Evolutionary conservation across 73 alveolate species (phyloP).

Genomic region (Paraurostyla sp.): DNA sequence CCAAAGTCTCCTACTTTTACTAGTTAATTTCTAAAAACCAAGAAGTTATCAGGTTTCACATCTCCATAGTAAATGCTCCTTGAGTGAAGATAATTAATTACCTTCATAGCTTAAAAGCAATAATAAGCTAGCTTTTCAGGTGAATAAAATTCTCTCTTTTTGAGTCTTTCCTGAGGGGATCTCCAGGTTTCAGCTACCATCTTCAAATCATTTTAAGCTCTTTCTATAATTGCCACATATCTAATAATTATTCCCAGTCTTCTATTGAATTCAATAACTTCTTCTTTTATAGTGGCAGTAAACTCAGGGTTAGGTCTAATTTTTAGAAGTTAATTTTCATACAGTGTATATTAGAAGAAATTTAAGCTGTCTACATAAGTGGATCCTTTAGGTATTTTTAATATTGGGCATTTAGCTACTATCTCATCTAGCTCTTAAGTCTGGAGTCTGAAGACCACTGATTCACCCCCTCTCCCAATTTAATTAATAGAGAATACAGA

Average conservation of each 20-base stretch:
- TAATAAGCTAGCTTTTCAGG: slow-evolving; percentile 51
- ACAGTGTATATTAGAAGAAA: background rate
- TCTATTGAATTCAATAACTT: slow-evolving; percentile 48
- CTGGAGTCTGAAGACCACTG: slow-evolving; percentile 5
- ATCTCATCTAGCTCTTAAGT: slow-evolving; percentile 42
- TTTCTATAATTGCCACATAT: slow-evolving; percentile 42
- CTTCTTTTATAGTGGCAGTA: slow-evolving; percentile 46
- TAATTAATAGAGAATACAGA: slow-evolving; percentile 18
- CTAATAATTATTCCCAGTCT: background rate
- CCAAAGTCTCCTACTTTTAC: slow-evolving; percentile 63
- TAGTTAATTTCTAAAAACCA: slow-evolving; percentile 52
- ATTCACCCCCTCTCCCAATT: slow-evolving; percentile 47
- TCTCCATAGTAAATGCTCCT: slow-evolving; percentile 60
- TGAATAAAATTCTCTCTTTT: slow-evolving; percentile 21
- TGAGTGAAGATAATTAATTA: slow-evolving; percentile 48
- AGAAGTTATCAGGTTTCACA: slow-evolving; percentile 62
- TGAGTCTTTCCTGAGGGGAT: background rate
- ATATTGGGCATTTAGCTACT: slow-evolving; percentile 27
- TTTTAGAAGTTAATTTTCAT: slow-evolving; percentile 12
- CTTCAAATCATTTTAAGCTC: slow-evolving; percentile 30
- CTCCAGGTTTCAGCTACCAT: slow-evolving; percentile 13
- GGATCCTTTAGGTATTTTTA: background rate
- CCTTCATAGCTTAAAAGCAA: slow-evolving; percentile 28
- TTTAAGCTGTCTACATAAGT: background rate
- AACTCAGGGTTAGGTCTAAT: background rate